Conservation (phyloP, 306 rosid species). For the Hylodesmum podocarpum region DNA sequence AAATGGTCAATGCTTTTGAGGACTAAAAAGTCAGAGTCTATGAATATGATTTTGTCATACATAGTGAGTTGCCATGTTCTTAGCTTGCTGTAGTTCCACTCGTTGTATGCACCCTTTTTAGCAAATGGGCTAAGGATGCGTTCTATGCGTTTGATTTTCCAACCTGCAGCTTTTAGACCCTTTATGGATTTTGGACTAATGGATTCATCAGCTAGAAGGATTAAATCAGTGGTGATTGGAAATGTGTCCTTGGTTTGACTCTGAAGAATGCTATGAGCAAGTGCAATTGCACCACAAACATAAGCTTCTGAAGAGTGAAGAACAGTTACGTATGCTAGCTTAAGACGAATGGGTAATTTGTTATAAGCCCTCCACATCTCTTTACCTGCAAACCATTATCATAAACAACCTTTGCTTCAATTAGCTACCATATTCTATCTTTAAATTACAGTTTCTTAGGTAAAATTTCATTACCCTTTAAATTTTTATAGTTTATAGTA, state of each 20-base stretch:
- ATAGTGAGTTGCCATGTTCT: conserved; percentile 54
- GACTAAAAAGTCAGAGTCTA: conserved; percentile 62
- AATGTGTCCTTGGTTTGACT: conserved; percentile 20
- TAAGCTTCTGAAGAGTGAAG: conserved; percentile 79
- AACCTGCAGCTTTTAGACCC: conserved; percentile 56
- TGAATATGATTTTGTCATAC: conserved; percentile 59
- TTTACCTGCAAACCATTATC: conserved; percentile 32
- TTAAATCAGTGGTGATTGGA: conserved; percentile 44
- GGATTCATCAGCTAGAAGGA: conserved; percentile 67
- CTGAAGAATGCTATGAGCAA: conserved; percentile 66
- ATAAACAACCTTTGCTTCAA: too few species aligned
- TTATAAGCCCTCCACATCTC: conserved; percentile 41
- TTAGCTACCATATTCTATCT: too few species aligned
- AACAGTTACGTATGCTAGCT: conserved; percentile 61
- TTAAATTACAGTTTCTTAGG: too few species aligned
- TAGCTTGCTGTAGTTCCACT: conserved; percentile 82
- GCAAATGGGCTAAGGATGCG: conserved; percentile 61
- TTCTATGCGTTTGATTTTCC: conserved; percentile 48
- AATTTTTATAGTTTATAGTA: too few species aligned
- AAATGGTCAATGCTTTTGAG: conserved; percentile 44
- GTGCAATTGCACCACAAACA: conserved; percentile 75
- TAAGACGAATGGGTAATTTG: neutral
- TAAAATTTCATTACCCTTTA: too few species aligned
- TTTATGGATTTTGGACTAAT: conserved; percentile 41
- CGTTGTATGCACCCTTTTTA: conserved; percentile 50